These are phyloP conservation scores for Peronosclerospora sorghi DNA, from an alignment of 352 stramenopile species.

Conservation along the genomic window DNA sequence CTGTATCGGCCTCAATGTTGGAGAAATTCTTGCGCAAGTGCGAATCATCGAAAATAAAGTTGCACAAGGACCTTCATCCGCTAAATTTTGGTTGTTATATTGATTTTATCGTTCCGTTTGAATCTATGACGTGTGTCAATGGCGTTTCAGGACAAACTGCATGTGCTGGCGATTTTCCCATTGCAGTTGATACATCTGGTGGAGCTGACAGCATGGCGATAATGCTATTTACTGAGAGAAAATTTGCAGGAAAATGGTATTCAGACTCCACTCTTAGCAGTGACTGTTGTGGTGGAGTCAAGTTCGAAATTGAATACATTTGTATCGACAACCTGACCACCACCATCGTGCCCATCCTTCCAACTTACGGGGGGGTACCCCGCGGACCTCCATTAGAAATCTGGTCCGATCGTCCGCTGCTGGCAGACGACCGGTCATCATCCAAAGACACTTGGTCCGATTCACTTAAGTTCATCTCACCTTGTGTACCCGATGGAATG, in stretches of 20 bases:
- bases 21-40: conserved; percentile 23
- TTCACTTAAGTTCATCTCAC: too few species aligned
- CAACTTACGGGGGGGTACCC: too few species aligned
- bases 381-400: too few species aligned
- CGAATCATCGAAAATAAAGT: conserved; percentile 28
- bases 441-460: too few species aligned
- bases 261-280: conserved; percentile 51
- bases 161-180: conserved; percentile 25
- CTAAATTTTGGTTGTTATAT: conserved; percentile 10
- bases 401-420: too few species aligned
- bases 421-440: too few species aligned
- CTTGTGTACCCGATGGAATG: too few species aligned
- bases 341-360: too few species aligned
- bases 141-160: conserved; percentile 8
- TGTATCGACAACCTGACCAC: too few species aligned
- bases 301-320: too few species aligned
- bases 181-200: conserved; percentile 66
- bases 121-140: conserved; percentile 8
- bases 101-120: background rate
- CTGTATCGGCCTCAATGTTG: conserved; percentile 27
- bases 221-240: conserved; percentile 59
- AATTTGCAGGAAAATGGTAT: conserved; percentile 37
- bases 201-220: conserved; percentile 77
- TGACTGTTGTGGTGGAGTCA: too few species aligned
- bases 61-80: conserved; percentile 30